Conservation (phyloP, 2,329 filamentous ascomycete genomes). For the Alternaria dauci region DNA sequence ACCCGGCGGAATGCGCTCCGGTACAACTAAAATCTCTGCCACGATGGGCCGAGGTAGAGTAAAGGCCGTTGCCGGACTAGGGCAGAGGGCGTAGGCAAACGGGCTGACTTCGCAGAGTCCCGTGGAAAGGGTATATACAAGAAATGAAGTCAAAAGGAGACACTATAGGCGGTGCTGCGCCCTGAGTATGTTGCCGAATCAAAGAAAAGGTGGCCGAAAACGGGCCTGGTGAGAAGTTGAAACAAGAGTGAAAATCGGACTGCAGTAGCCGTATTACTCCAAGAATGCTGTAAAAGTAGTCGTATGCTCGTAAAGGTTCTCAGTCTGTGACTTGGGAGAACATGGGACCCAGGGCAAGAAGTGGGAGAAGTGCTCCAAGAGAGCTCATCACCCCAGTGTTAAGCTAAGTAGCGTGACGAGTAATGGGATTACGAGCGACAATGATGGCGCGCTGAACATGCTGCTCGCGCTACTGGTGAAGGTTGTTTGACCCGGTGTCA, state of each 20-base stretch:
- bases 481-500: conserved; percentile 42
- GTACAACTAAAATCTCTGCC: conserved; percentile 7
- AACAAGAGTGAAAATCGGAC: background rate
- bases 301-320: conserved; percentile 3
- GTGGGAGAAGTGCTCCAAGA: background rate
- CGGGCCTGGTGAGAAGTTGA: background rate
- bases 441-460: conserved; percentile 24
- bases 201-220: background rate
- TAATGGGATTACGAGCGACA: conserved; percentile 34
- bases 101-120: conserved; percentile 1
- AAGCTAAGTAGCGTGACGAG: conserved; percentile 40
- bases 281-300: conserved; percentile 8
- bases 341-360: background rate
- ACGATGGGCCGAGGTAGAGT: background rate
- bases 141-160: conserved; percentile 14
- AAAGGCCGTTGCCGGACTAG: conserved; percentile 7
- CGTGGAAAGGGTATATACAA: conserved; percentile 22
- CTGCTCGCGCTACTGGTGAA: conserved; percentile 30
- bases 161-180: conserved; percentile 16
- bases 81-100: conserved; percentile 5
- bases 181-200: conserved; percentile 6
- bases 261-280: conserved; percentile 3
- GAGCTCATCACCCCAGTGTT: conserved; percentile 31
- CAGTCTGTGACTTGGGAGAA: background rate
- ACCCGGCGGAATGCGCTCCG: background rate